Evolutionary conservation across 129 eudicot genomes (phyloP).

Genomic region (Flaveria robusta): DNA sequence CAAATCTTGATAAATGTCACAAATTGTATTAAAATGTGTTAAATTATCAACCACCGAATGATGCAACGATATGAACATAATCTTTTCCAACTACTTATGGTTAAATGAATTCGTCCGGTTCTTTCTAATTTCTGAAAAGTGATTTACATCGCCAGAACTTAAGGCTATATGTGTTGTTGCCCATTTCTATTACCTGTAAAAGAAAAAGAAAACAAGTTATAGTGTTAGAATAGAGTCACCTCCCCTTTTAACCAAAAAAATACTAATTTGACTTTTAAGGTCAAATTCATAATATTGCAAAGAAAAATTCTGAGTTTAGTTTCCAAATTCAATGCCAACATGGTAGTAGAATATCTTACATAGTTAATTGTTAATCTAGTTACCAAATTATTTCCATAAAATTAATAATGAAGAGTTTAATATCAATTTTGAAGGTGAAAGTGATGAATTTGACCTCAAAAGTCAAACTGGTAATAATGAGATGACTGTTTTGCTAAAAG

Average conservation of each 20-base stretch:
- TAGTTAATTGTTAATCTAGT: neutral
- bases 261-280: neutral
- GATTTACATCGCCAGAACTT: neutral
- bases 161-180: neutral
- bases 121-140: neutral
- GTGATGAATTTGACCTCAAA: neutral
- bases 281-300: neutral
- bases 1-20: conserved; percentile 1
- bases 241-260: neutral
- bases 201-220: neutral
- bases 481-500: neutral
- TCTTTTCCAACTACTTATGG: neutral
- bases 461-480: neutral
- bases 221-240: neutral
- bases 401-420: neutral
- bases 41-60: conserved; percentile 2
- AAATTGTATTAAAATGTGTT: conserved; percentile 2
- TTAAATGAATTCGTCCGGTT: neutral
- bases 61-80: conserved; percentile 3
- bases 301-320: neutral
- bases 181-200: conserved; percentile 16
- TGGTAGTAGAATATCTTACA: neutral
- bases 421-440: neutral
- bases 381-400: neutral
- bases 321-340: neutral